Evolutionary conservation across 129 eudicot species (phyloP), one percentile per base, ranked within the genome.

Genomic region (Chrysanthemum seticuspe): DNA sequence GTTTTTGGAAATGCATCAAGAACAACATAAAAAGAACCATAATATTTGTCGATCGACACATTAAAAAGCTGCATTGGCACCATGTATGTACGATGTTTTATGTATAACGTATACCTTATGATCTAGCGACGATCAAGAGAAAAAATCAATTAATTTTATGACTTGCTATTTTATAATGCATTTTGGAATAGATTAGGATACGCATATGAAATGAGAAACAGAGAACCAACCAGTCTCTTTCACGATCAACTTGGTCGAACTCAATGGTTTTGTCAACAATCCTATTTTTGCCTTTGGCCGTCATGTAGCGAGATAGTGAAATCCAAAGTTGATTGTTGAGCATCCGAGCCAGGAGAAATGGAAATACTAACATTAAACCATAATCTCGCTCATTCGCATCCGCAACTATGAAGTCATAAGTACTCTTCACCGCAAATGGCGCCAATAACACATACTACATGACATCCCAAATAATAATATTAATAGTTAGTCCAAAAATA

Each of bases 171-270:
- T 40, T 4, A 2, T 55, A 14, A 16, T 18, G 10, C 19, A 55
- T 15, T 55, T 15, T 16, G 25, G 2, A 56, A 14, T 21, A 16
- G 7, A 16, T 5, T 16, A 16, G 3, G 18, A 1, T 14, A 5
- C 6, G 5, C 8, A 55, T 15, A 21, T n/a, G 10, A 58, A 15
- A 19, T 13, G 12, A 67, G 27, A 6, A 27, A 55, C 47, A 5
- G 57, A 51, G 19, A 45, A 14, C 12, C 7, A 2, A 89, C 96
- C 96, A 89, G 40, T 70, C 81, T 65, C 92, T 80, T 73, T 89
- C 92, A 61, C 92, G 75, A 65, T 89, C 96, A 76, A 89, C 87
- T 79, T 85, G 95, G 9, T 85, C 95, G 54, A 88, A 88, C 19
- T 89, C 92, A 11, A 89, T 84, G 40, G 67, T 70, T 76, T 82